Conservation (phyloP, 2,329 filamentous ascomycete species). For the Alternaria dauci region DNA sequence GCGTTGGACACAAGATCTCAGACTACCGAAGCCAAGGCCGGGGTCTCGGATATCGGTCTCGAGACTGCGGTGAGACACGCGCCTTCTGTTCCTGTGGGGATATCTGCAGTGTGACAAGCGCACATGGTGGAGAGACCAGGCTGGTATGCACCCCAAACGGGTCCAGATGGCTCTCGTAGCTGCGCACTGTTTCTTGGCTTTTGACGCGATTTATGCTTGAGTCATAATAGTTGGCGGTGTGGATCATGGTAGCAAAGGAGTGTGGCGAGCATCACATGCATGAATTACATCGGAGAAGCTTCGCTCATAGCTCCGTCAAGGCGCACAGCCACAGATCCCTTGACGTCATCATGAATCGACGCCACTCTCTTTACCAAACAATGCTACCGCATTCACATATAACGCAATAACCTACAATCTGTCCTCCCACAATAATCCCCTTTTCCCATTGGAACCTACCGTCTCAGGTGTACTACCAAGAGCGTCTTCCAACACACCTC, state of each 20-base stretch:
- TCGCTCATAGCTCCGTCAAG: not conserved
- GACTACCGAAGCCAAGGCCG: slow-evolving; percentile 19
- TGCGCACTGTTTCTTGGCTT: not conserved
- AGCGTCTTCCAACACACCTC: not conserved
- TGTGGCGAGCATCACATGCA: slow-evolving; percentile 13
- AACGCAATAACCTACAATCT: not conserved
- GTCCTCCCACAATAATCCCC: not conserved
- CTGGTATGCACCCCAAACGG: slow-evolving; percentile 2
- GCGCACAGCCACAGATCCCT: slow-evolving; percentile 6
- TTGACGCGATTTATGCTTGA: not conserved
- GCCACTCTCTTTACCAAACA: slow-evolving; percentile 1
- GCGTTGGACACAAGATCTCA: slow-evolving; percentile 13
- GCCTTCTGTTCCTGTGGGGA: slow-evolving; percentile 9
- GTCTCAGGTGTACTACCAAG: not conserved
- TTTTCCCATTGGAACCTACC: not conserved
- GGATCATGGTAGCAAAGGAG: not conserved
- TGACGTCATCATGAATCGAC: slow-evolving; percentile 12
- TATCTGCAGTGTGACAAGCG: slow-evolving; percentile 25
- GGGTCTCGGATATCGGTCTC: slow-evolving; percentile 16
- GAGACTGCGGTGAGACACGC: slow-evolving; percentile 18
- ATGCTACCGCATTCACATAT: not conserved
- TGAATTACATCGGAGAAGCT: slow-evolving; percentile 1
- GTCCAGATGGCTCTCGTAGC: not conserved
- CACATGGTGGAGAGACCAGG: slow-evolving; percentile 24
- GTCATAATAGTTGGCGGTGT: not conserved